A percentile compares a stretch with the other conserved stretches of the same genome.
phyloP scores from a whole-genome alignment of 306 rosid species.

The Cucurbita maxima region DNA sequence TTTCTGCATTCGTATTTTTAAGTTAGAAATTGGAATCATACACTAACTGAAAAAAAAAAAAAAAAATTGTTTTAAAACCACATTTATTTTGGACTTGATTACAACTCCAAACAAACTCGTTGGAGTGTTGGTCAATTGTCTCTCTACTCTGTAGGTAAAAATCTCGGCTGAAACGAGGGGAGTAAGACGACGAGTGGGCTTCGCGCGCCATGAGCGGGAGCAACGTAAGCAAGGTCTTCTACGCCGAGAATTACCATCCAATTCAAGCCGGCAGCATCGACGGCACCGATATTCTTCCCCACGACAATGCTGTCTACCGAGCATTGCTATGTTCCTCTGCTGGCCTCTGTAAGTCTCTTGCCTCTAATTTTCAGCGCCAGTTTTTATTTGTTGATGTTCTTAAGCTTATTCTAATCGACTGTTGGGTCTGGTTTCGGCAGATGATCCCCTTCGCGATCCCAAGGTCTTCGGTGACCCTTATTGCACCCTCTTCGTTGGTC shows the following conservation, averaged over 20 bases:
- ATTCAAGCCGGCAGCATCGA: slow-evolving; percentile 94
- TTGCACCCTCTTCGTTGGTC: slow-evolving; percentile 64
- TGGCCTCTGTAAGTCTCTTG: slow-evolving; percentile 34
- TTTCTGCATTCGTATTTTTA: too few species aligned
- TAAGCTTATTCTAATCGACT: not conserved
- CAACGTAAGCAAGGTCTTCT: slow-evolving; percentile 43
- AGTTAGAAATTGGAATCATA: too few species aligned
- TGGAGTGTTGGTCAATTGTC: not conserved
- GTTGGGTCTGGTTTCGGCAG: slow-evolving; percentile 20
- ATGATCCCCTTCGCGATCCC: slow-evolving; percentile 73
- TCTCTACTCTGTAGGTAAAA: not conserved
- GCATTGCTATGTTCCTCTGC: slow-evolving; percentile 73
- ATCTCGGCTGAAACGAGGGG: not conserved
- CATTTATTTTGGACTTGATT: too few species aligned
- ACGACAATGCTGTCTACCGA: slow-evolving; percentile 65
- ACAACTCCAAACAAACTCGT: too few species aligned
- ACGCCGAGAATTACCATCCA: slow-evolving; percentile 67
- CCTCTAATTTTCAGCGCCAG: not conserved
- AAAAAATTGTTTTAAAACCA: too few species aligned
- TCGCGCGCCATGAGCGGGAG: slow-evolving; percentile 7
- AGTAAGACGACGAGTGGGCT: not conserved
- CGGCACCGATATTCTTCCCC: slow-evolving; percentile 73
- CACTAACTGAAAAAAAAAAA: too few species aligned
- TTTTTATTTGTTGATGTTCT: not conserved
- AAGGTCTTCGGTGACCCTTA: slow-evolving; percentile 65